Evolutionary conservation across 139 green algal species (phyloP).

Genomic region (Edaphochlamys debaryana): DNA sequence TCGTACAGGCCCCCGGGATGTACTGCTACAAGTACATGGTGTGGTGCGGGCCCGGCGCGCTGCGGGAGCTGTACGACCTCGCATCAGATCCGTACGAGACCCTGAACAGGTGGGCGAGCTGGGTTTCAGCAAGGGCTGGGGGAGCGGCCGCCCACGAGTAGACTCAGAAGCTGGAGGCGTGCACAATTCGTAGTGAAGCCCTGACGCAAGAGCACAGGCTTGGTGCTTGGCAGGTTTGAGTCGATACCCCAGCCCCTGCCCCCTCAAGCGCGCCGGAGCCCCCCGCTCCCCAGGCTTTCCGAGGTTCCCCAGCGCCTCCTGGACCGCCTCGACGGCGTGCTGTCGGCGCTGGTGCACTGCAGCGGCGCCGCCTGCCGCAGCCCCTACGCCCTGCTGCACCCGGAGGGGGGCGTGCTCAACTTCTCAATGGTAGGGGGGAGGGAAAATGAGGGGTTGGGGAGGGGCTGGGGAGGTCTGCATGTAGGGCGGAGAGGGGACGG

Average conservation of each 20-base stretch:
- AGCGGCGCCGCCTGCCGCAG: constrained; percentile 2
- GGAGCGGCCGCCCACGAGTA: too few species aligned
- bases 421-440: background rate
- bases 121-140: too few species aligned
- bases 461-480: too few species aligned
- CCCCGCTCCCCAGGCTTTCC: background rate
- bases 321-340: constrained; percentile 9
- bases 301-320: background rate
- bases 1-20: background rate
- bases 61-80: constrained; percentile 29
- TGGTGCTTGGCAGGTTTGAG: too few species aligned
- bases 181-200: too few species aligned
- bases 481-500: too few species aligned
- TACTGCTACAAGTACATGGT: constrained; percentile 31
- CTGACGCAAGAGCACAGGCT: too few species aligned
- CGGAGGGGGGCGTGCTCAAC: background rate
- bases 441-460: too few species aligned
- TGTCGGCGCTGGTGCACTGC: constrained; percentile 27
- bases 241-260: too few species aligned
- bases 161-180: too few species aligned
- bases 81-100: constrained; percentile 13
- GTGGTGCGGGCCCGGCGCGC: constrained; percentile 24
- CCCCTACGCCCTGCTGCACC: constrained; percentile 30
- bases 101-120: constrained; percentile 4
- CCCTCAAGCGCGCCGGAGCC: too few species aligned